These are phyloP conservation scores for Microcyclosporella mali DNA, from an alignment of 2,329 filamentous ascomycete genomes.

Conservation along the genomic window DNA sequence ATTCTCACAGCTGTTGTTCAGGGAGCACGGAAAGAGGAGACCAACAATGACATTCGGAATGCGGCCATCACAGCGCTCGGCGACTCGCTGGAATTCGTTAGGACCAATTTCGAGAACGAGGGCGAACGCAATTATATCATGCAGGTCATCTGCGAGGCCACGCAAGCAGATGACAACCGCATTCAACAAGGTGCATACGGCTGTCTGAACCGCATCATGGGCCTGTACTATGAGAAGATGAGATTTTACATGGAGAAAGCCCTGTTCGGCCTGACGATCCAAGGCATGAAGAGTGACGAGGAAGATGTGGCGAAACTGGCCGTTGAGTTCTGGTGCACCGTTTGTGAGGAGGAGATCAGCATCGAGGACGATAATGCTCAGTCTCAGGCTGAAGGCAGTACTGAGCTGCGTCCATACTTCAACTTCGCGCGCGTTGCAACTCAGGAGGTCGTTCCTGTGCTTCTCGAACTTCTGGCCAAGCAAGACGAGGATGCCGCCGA, in stretches of 20 bases:
- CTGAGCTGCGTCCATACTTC: conserved; percentile 86
- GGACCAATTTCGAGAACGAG: conserved; percentile 98
- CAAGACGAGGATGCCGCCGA: conserved; percentile 96
- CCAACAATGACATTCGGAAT: conserved; percentile 81
- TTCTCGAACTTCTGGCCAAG: conserved; percentile 83
- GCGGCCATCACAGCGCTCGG: conserved; percentile 90
- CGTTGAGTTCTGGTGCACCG: conserved; percentile 99
- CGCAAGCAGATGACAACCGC: conserved; percentile 80
- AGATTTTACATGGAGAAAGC: conserved; percentile 99
- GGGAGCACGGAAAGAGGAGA: conserved; percentile 92
- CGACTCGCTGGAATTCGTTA: conserved; percentile 94
- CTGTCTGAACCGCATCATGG: conserved; percentile 98
- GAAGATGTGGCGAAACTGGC: conserved; percentile 97
- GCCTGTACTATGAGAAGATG: conserved; percentile 98
- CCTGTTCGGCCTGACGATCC: conserved; percentile 90
- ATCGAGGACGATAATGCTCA: conserved; percentile 95
- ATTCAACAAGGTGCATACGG: conserved; percentile 96
- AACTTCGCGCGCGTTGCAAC: conserved; percentile 93
- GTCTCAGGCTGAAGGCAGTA: conserved; percentile 62
- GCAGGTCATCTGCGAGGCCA: conserved; percentile 99
- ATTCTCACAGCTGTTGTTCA: conserved; percentile 97
- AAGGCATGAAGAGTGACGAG: conserved; percentile 97
- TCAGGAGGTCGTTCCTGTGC: conserved; percentile 86
- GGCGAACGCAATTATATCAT: conserved; percentile 99
- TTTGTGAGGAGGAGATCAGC: conserved; percentile 95